Percentiles rank a stretch among this genome's conserved stretches.
Conservation (phyloP, 768 basidiomycete species). For the Tephrocybe rancida region DNA sequence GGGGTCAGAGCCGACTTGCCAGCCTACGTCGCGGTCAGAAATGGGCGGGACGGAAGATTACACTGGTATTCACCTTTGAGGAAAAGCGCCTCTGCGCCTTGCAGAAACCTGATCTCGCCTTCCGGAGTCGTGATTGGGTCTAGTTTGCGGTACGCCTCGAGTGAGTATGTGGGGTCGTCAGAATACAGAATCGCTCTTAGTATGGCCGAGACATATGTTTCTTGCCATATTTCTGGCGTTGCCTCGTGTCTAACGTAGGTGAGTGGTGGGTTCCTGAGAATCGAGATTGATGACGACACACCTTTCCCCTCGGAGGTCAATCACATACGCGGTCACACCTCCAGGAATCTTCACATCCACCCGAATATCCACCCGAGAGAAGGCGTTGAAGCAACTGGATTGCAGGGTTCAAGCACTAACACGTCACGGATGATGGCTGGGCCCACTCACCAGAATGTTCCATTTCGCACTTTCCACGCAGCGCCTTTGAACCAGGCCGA, state of each 20-base stretch:
- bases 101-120: slow-evolving; percentile 87
- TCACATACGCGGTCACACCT: slow-evolving; percentile 91
- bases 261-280: not conserved
- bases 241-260: slow-evolving; percentile 72
- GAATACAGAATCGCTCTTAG: slow-evolving; percentile 93
- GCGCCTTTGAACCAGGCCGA: slow-evolving; percentile 90
- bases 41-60: not conserved
- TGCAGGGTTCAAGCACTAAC: not conserved
- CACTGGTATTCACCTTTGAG: slow-evolving; percentile 58
- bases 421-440: not conserved
- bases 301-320: slow-evolving; percentile 94
- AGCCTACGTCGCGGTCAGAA: slow-evolving; percentile 53
- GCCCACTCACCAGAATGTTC: slow-evolving; percentile 83
- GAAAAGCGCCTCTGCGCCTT: slow-evolving; percentile 88
- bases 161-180: slow-evolving; percentile 88
- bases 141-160: slow-evolving; percentile 94
- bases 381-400: slow-evolving; percentile 93
- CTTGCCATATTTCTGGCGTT: slow-evolving; percentile 93
- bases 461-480: slow-evolving; percentile 89
- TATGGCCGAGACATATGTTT: slow-evolving; percentile 93
- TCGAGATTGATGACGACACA: slow-evolving; percentile 36
- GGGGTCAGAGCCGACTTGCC: slow-evolving; percentile 98
- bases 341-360: slow-evolving; percentile 99
- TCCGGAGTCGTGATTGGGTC: slow-evolving; percentile 92
- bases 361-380: slow-evolving; percentile 93